Conservation (phyloP, 192 early-diverging fungal genomes). For the Podila epicladia region DNA sequence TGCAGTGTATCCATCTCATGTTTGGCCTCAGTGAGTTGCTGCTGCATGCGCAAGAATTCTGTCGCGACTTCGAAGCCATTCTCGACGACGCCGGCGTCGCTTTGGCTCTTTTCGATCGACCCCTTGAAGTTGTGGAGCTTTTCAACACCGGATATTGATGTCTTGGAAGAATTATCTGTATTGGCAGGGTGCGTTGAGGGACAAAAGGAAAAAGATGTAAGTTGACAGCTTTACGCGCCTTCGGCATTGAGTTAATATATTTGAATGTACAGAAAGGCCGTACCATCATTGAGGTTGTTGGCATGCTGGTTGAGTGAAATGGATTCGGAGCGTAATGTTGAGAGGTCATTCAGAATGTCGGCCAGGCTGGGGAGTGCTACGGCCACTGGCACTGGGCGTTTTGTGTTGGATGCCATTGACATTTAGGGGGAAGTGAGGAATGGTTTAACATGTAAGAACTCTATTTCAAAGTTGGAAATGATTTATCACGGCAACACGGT, state of each 20-base stretch:
- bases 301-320: not conserved
- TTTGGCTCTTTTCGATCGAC: constrained; percentile 38
- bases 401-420: not conserved
- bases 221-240: not conserved
- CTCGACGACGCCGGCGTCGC: constrained; percentile 40
- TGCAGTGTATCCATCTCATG: constrained; percentile 42
- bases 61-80: constrained; percentile 39
- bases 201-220: no score
- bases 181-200: not conserved
- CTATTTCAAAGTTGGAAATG: not conserved
- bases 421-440: not conserved
- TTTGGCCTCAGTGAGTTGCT: constrained; percentile 24
- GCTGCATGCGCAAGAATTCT: constrained; percentile 41
- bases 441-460: not conserved
- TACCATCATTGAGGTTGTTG: not conserved
- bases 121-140: constrained; percentile 28
- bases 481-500: not conserved
- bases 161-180: not conserved
- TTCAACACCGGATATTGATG: constrained; percentile 4
- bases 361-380: not conserved
- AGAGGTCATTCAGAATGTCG: not conserved
- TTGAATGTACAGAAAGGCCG: no score
- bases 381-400: not conserved
- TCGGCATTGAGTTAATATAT: not conserved
- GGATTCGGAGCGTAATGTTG: not conserved